Evolutionary conservation across 805 yeast genomes (phyloP).

Genomic region (Saccharomycopsis sp.): DNA sequence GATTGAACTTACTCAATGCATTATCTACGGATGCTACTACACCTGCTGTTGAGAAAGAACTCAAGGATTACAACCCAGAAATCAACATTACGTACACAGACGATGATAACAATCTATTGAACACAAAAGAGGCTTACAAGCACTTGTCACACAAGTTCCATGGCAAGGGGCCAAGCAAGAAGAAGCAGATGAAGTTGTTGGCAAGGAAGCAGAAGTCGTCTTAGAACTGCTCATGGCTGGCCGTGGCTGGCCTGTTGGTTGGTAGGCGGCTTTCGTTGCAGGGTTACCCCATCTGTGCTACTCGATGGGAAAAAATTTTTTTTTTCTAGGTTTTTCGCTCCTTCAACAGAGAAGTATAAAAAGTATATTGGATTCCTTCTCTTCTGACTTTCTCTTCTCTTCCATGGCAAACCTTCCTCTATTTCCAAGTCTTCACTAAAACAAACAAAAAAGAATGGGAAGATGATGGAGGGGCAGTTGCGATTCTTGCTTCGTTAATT

Average conservation of each 20-base stretch:
- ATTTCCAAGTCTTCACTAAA: background rate
- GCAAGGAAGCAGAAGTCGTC: background rate
- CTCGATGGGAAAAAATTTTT: background rate
- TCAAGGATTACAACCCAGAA: constrained; percentile 33
- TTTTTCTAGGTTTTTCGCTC: background rate
- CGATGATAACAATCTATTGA: constrained; percentile 38
- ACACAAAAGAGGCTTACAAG: constrained; percentile 47
- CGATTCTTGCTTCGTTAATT: background rate
- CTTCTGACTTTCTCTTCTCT: too few species aligned
- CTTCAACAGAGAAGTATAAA: background rate
- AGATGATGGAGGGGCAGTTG: background rate
- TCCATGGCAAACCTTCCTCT: background rate
- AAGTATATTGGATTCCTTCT: too few species aligned
- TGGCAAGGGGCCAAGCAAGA: constrained; percentile 28
- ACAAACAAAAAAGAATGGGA: background rate
- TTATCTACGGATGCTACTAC: constrained; percentile 10
- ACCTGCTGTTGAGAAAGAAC: constrained; percentile 19
- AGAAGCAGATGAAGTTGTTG: constrained; percentile 15
- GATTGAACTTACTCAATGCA: constrained; percentile 5
- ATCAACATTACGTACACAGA: constrained; percentile 41
- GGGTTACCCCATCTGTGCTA: background rate
- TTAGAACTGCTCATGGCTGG: background rate
- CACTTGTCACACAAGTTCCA: constrained; percentile 49
- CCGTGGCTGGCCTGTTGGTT: background rate
- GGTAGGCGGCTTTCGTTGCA: background rate